Evolutionary conservation across 2,329 filamentous ascomycete genomes (phyloP).

Genomic region (Ophiocordyceps camponoti-leonardi): DNA sequence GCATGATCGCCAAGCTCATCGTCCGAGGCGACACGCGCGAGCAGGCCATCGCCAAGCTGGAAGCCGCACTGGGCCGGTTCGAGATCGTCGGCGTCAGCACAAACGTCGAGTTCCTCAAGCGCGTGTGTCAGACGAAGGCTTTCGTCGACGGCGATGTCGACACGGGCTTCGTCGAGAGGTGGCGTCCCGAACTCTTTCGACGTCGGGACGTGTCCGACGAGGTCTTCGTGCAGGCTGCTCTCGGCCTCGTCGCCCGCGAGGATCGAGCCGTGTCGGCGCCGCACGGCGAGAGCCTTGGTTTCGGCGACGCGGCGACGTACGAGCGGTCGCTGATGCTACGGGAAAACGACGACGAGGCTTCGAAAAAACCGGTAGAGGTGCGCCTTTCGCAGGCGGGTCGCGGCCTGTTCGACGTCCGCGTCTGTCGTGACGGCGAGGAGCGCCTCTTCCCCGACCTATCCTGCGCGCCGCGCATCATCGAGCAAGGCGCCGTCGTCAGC

Average conservation of each 20-base stretch:
- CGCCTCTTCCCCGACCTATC: constrained; percentile 27
- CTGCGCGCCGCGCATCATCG: constrained; percentile 7
- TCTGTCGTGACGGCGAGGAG: constrained; percentile 18
- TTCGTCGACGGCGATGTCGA: constrained; percentile 84
- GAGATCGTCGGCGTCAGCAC: constrained; percentile 86
- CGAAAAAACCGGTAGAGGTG: constrained; percentile 40
- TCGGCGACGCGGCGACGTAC: constrained; percentile 25
- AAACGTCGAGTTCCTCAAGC: constrained; percentile 93
- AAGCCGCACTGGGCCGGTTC: constrained; percentile 67
- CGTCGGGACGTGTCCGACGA: constrained; percentile 46
- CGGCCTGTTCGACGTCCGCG: constrained; percentile 29
- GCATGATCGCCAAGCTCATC: constrained; percentile 97
- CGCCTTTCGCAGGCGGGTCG: constrained; percentile 29
- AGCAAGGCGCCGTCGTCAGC: constrained; percentile 11
- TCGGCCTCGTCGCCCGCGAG: constrained; percentile 48
- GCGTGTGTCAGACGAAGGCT: constrained; percentile 60
- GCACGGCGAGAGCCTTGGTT: constrained; percentile 36
- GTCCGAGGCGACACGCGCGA: constrained; percentile 65
- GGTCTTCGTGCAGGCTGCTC: constrained; percentile 70
- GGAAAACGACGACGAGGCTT: constrained; percentile 44
- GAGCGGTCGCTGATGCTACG: constrained; percentile 34
- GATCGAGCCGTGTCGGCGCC: constrained; percentile 11
- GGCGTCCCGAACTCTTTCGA: constrained; percentile 62
- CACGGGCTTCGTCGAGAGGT: constrained; percentile 90
- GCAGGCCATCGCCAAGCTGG: constrained; percentile 68